A percentile compares a stretch with the other conserved stretches of the same genome.
These are phyloP conservation scores for Capsella rubella DNA, from an alignment of 441 rosid genomes.

Conservation along the genomic window DNA sequence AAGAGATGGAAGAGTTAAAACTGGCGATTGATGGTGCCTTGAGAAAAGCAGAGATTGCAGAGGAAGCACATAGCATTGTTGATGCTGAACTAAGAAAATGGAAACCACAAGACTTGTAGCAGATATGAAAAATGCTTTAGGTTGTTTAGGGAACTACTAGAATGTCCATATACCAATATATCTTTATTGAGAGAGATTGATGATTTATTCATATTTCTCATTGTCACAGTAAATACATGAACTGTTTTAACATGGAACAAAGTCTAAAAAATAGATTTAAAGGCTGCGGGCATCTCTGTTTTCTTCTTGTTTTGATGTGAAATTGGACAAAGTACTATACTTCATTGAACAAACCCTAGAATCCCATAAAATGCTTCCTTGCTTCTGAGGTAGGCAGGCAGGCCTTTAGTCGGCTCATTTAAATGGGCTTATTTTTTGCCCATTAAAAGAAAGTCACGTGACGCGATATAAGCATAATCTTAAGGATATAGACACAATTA, in stretches of 20 bases:
- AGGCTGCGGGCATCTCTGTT: not conserved
- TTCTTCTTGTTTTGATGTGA: constrained; percentile 3
- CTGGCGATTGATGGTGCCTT: constrained; percentile 66
- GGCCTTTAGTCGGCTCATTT: not conserved
- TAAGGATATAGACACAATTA: too few relatives aligned
- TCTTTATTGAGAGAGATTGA: constrained; percentile 19
- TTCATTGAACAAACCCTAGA: not conserved
- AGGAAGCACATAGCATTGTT: constrained; percentile 66
- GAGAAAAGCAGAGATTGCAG: constrained; percentile 72
- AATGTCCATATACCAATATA: constrained; percentile 34
- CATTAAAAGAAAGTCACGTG: constrained; percentile 10
- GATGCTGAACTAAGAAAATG: constrained; percentile 72
- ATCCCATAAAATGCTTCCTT: not conserved
- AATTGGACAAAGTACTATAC: not conserved
- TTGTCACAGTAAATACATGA: constrained; percentile 19
- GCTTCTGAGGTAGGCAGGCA: too few relatives aligned
- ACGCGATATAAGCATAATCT: not conserved
- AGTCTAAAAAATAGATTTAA: constrained; percentile 4
- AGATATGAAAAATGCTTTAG: constrained; percentile 33
- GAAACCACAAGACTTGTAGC: constrained; percentile 51
- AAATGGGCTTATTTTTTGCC: constrained; percentile 2
- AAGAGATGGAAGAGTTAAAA: constrained; percentile 64
- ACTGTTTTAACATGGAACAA: constrained; percentile 15
- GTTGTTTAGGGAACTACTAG: constrained; percentile 34
- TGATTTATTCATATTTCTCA: constrained; percentile 8